Evolutionary conservation across 106 monocot genomes (phyloP).

Genomic region (Apostasia ramifera): DNA sequence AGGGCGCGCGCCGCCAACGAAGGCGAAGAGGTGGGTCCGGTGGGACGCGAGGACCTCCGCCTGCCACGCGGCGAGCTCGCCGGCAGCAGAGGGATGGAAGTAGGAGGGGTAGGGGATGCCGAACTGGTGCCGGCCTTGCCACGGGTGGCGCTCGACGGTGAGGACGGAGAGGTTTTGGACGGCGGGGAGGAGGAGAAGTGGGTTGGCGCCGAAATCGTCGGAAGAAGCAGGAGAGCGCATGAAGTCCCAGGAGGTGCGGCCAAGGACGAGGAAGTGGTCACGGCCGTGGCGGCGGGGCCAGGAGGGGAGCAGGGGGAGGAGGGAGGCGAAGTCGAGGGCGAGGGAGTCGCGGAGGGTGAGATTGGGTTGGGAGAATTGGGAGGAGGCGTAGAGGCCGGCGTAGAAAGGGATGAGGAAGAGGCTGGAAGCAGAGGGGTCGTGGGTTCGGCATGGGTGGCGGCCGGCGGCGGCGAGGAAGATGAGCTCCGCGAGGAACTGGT

Average conservation of each 20-base stretch:
- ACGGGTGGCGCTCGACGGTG: slow-evolving; percentile 48
- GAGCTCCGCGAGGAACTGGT: slow-evolving; percentile 63
- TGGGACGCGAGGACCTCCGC: not conserved
- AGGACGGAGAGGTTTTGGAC: slow-evolving; percentile 43
- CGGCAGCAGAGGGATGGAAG: slow-evolving; percentile 31
- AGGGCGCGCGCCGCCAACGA: slow-evolving; percentile 43
- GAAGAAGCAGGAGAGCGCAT: slow-evolving; percentile 22
- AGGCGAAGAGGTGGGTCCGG: slow-evolving; percentile 41
- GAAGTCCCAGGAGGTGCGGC: slow-evolving; percentile 63
- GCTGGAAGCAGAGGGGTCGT: slow-evolving; percentile 14
- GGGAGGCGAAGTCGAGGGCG: slow-evolving; percentile 18
- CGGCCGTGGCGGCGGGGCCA: slow-evolving; percentile 23
- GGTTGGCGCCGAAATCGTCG: slow-evolving; percentile 35
- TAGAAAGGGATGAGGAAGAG: slow-evolving; percentile 63
- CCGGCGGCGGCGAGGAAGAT: slow-evolving; percentile 51
- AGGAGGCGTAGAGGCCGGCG: slow-evolving; percentile 44
- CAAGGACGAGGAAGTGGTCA: slow-evolving; percentile 53
- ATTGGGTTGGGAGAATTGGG: slow-evolving; percentile 21
- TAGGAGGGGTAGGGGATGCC: slow-evolving; percentile 59
- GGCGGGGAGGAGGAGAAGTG: slow-evolving; percentile 24
- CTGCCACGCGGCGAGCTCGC: slow-evolving; percentile 30
- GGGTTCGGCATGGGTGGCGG: slow-evolving; percentile 45
- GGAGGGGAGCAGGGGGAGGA: slow-evolving; percentile 3
- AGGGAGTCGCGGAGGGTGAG: slow-evolving; percentile 26
- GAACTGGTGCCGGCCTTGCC: slow-evolving; percentile 38